phyloP scores from a whole-genome alignment of 202 grass and related monocot species.

The Elaeis oleifera region DNA sequence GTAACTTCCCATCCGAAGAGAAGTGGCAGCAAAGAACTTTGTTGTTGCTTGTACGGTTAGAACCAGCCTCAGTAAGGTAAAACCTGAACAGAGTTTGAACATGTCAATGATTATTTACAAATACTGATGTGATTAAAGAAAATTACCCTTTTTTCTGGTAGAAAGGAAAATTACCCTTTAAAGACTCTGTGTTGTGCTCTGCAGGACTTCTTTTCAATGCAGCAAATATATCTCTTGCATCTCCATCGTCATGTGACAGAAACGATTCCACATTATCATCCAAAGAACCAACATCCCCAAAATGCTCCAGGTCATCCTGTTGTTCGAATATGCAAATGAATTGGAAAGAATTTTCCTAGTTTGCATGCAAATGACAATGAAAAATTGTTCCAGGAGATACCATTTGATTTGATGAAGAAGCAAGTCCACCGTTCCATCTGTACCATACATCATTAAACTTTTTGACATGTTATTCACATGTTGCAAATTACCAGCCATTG shows the following conservation, averaged over 20 bases:
- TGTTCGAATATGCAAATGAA: slow-evolving; percentile 23
- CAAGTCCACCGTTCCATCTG: slow-evolving; percentile 62
- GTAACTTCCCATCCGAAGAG: slow-evolving; percentile 22
- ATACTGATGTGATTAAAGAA: slow-evolving; percentile 10
- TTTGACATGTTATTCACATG: slow-evolving; percentile 47
- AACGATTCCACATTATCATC: slow-evolving; percentile 97
- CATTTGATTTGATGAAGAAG: slow-evolving; percentile 87
- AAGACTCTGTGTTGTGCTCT: slow-evolving; percentile 61
- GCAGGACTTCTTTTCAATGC: slow-evolving; percentile 70
- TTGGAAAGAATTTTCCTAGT: not conserved
- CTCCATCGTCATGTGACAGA: slow-evolving; percentile 81
- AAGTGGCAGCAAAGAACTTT: slow-evolving; percentile 58
- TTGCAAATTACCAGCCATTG: slow-evolving; percentile 39
- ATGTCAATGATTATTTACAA: slow-evolving; percentile 17
- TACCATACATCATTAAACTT: slow-evolving; percentile 56
- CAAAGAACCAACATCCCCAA: slow-evolving; percentile 54
- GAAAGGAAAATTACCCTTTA: slow-evolving; percentile 46
- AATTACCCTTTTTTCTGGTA: slow-evolving; percentile 25
- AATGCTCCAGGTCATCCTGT: slow-evolving; percentile 84
- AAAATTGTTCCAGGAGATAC: slow-evolving; percentile 31
- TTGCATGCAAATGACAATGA: not conserved
- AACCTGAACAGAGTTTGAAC: slow-evolving; percentile 36
- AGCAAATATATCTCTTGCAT: slow-evolving; percentile 79
- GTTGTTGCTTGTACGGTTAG: slow-evolving; percentile 56
- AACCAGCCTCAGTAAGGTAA: slow-evolving; percentile 55